Base-by-base conservation (phyloP, 768 basidiomycete species). In the Lactifluus echinatus region DNA sequence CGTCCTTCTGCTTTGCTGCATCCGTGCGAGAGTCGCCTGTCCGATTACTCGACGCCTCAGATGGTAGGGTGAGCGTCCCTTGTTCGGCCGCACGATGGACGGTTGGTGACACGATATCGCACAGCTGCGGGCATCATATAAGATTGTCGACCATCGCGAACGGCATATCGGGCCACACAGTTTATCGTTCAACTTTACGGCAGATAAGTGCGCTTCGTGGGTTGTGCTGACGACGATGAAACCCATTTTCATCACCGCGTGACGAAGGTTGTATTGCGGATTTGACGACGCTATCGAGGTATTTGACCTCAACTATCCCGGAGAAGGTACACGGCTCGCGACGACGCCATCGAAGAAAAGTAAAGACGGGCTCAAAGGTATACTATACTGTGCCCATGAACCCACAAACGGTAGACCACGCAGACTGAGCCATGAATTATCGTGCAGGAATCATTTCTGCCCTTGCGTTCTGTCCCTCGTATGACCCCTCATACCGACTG, bases 81-180 rank as follows among this genome's bases (percentile, higher is more conserved):
- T 47, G n/a, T 29, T 49, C 21, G 42, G 12, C 31, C 14, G 10
- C 36, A 31, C 33, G 24, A 23, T 37, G 47, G 34, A 11, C 40
- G 23, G 39, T 19, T 17, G 33, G 50, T 24, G 21, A 24, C 46
- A 29, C n/a, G n/a, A 63, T 8, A 26, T 37, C 8, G 0, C 15
- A 21, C 66, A 96, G 94, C 79, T 91, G 19, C 82, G 94, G 17
- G 95, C 93, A 0, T 93, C 91, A 1, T 97, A 98, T 69, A 76
- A 77, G 39, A 95, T 97, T 37, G 79, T 97, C 10, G 93, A 97
- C 68, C 94, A 98, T 65, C 76, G 87, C n/a, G 95, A 97, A 71
- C 80, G 93, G 31, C 83, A 90, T 53, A 75, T 96, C 39, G 93
- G 91, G 0, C 93, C 95, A 0, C 87, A 92, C 53, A 82, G 82